These are phyloP conservation scores for Calonectria pseudoturangicola DNA, from an alignment of 2,329 filamentous ascomycete species.

Conservation along the genomic window DNA sequence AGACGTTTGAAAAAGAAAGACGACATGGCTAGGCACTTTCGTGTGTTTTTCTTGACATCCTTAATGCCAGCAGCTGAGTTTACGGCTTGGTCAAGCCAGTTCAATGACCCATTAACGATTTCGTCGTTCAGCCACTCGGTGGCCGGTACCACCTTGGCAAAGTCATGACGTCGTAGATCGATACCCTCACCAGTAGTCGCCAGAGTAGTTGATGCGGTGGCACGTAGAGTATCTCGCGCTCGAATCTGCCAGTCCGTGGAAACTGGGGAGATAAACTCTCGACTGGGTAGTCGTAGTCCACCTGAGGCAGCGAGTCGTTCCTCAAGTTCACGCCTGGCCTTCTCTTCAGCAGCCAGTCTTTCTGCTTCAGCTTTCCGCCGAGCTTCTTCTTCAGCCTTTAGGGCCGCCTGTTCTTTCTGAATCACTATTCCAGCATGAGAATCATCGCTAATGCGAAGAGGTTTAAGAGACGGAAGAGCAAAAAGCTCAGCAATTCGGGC, in stretches of 20 bases:
- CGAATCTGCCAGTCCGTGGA: conserved; percentile 53
- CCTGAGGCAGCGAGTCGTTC: conserved; percentile 57
- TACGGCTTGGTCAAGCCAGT: conserved; percentile 75
- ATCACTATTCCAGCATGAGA: conserved; percentile 51
- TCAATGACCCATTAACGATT: conserved; percentile 80
- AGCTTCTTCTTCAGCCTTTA: conserved; percentile 54
- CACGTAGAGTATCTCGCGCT: conserved; percentile 58
- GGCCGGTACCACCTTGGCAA: conserved; percentile 75
- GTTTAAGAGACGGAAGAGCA: conserved; percentile 51
- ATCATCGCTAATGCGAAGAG: conserved; percentile 56
- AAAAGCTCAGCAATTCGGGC: conserved; percentile 53
- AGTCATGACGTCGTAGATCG: conserved; percentile 73
- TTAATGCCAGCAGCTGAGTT: conserved; percentile 74
- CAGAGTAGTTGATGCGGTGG: conserved; percentile 60
- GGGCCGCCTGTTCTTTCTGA: conserved; percentile 51
- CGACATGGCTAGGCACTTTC: conserved; percentile 77
- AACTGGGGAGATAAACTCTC: conserved; percentile 55
- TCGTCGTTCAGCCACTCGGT: conserved; percentile 85
- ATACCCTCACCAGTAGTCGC: conserved; percentile 69
- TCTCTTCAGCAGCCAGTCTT: conserved; percentile 50
- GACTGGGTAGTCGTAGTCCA: conserved; percentile 56
- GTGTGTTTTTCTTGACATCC: conserved; percentile 66
- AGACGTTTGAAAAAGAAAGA: conserved; percentile 80
- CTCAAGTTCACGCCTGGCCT: conserved; percentile 50
- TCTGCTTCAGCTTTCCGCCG: conserved; percentile 53